Conservation (phyloP, 164 flowering plant species). For the Platanus orientalis region DNA sequence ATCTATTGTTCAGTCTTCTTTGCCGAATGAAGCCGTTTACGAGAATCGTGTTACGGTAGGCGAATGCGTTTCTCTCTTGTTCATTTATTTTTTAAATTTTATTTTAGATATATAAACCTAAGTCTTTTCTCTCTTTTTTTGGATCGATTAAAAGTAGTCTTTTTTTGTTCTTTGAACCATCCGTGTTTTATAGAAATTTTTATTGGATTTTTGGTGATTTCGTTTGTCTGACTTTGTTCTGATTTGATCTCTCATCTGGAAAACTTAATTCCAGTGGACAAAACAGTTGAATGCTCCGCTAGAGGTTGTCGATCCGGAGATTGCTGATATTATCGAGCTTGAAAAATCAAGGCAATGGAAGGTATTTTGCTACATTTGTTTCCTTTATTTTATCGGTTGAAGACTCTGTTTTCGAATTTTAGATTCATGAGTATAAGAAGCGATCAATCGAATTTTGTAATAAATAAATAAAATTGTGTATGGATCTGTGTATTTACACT, state of each 20-base stretch:
- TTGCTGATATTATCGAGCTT: conserved; percentile 90
- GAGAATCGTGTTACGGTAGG: conserved; percentile 70
- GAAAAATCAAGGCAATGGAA: conserved; percentile 99
- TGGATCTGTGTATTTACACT: neutral
- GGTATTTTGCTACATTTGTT: conserved; percentile 30
- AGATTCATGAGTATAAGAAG: neutral
- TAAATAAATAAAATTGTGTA: neutral
- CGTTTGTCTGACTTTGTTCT: neutral
- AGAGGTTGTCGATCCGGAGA: conserved; percentile 84
- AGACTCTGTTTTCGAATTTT: neutral
- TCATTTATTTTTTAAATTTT: no score
- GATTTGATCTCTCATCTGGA: neutral
- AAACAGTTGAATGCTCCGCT: conserved; percentile 91
- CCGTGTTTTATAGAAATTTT: neutral
- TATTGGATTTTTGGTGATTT: neutral
- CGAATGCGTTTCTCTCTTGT: neutral
- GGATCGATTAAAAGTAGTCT: neutral
- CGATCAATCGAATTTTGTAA: neutral
- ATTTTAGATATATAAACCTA: no score
- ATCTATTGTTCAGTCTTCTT: conserved; percentile 50
- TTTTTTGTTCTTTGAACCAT: neutral
- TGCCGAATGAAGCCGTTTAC: conserved; percentile 71
- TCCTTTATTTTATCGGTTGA: neutral
- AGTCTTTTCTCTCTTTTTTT: neutral
- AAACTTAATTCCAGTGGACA: conserved; percentile 69